Conservation (phyloP, 2,329 filamentous ascomycete genomes). For the Keithomyces neogunnii region DNA sequence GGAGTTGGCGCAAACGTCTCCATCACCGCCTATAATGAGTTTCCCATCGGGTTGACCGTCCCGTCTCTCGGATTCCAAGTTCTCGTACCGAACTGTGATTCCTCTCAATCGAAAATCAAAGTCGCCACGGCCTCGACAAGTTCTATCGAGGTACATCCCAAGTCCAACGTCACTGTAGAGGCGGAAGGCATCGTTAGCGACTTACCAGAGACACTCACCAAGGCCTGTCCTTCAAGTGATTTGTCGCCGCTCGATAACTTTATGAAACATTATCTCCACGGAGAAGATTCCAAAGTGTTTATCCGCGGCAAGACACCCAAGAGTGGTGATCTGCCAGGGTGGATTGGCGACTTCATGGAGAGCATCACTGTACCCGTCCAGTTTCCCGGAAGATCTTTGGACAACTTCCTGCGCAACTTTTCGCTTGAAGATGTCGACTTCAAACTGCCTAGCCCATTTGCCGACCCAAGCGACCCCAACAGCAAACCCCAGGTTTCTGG, state of each 20-base stretch:
- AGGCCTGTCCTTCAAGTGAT: slow-evolving; percentile 64
- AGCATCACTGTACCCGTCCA: slow-evolving; percentile 78
- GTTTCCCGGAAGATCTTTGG: slow-evolving; percentile 73
- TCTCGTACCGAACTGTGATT: slow-evolving; percentile 71
- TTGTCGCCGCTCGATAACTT: slow-evolving; percentile 80
- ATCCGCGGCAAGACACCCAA: slow-evolving; percentile 69
- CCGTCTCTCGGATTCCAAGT: slow-evolving; percentile 80
- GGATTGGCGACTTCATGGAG: slow-evolving; percentile 73
- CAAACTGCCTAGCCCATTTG: slow-evolving; percentile 69
- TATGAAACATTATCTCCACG: slow-evolving; percentile 72
- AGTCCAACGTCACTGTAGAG: slow-evolving; percentile 57
- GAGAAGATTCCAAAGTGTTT: slow-evolving; percentile 69
- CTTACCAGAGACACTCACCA: slow-evolving; percentile 65
- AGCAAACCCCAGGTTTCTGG: slow-evolving; percentile 75
- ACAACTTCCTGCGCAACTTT: slow-evolving; percentile 80
- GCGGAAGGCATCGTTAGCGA: slow-evolving; percentile 64
- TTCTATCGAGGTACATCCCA: slow-evolving; percentile 58
- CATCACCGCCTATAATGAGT: slow-evolving; percentile 64
- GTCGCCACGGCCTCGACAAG: slow-evolving; percentile 69
- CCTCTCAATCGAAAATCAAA: slow-evolving; percentile 63
- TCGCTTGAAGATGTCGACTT: slow-evolving; percentile 81
- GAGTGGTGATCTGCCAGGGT: slow-evolving; percentile 61
- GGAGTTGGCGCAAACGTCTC: slow-evolving; percentile 77
- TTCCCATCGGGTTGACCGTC: slow-evolving; percentile 66
- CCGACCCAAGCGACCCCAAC: slow-evolving; percentile 64